phyloP scores from a whole-genome alignment of 176 grass and related monocot genomes.

The Triticum dicoccoides region DNA sequence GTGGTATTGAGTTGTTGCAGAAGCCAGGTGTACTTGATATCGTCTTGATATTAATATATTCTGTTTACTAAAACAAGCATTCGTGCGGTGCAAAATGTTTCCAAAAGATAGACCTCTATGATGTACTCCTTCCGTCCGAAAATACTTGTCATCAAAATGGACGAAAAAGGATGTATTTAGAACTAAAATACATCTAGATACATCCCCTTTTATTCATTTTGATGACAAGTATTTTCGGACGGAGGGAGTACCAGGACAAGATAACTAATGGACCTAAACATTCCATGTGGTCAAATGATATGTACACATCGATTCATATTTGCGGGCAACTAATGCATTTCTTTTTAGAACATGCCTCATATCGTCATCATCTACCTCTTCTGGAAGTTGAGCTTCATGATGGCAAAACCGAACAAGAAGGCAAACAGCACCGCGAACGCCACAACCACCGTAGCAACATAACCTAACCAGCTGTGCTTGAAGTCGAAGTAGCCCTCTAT shows the following conservation, averaged over 20 bases:
- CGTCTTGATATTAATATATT: no score
- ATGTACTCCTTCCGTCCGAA: no score
- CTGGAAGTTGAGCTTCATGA: constrained; percentile 87
- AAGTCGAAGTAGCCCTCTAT: constrained; percentile 64
- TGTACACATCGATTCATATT: neutral
- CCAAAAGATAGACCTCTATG: no score
- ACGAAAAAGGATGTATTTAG: no score
- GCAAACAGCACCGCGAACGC: constrained; percentile 58
- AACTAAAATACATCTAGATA: no score
- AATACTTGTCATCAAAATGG: no score
- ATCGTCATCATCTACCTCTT: constrained; percentile 52
- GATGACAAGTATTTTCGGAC: no score
- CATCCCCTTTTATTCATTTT: no score
- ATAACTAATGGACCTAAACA: neutral
- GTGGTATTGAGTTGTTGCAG: no score
- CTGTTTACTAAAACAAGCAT: no score
- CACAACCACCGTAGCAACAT: constrained; percentile 50
- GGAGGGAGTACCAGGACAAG: neutral
- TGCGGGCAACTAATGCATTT: neutral
- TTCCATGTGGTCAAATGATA: neutral
- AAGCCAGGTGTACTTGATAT: no score
- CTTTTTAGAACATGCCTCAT: neutral
- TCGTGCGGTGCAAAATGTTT: no score
- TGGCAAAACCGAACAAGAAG: constrained; percentile 60
- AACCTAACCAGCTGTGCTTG: constrained; percentile 60